Evolutionary conservation across 1,139 yeast species (phyloP), one percentile per base, ranked within the genome.

Genomic region (Suhomyces anneliseae): DNA sequence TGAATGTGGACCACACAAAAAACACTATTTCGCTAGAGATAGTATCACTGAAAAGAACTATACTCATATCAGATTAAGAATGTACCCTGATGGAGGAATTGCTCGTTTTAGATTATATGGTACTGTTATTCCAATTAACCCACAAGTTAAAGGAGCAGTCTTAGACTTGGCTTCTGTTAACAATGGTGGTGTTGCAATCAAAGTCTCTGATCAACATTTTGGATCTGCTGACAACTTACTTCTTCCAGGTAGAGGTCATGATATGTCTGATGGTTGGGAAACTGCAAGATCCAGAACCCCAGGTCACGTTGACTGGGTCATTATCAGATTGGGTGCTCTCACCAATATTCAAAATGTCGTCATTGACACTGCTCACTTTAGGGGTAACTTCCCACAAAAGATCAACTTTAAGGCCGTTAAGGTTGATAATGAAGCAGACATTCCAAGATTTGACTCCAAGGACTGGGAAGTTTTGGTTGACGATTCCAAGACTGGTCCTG

Each of bases 191-290:
- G 90, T 90, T 36, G 95, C 95, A 32, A 81, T 88, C 39, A 73
- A 81, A 19, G 82, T 81, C 56, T 87, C 96, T 2, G 97, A 92
- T 69, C 96, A 92, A 69, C 97, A 90, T 69, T 92, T 92, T 62
- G 96, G 97, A 36, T 79, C 90, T 38, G 96, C 92, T 36, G 95
- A 87, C 65, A 92, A 92, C 68, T 74, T 92, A 54, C 71, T 92
- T 48, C 76, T 93, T 49, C 97, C 97, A 4, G 98, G 98, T 9
- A 81, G 97, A 53, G 99, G 99, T 41, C 81, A 78, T 57, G 97
- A 92, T 66, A 92, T 93, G 98, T 83, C 95, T 41, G 97, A 93
- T 61, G 99, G 99, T 12, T 92, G 98, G 98, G 98, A 92, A 66
- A 92, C 98, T n/a, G 82, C 82, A 56, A 81, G 98, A 63, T 89